Evolutionary conservation across 768 basidiomycete genomes (phyloP), one percentile per base, ranked within the genome.

Genomic region (Boletus subcaerulescens): DNA sequence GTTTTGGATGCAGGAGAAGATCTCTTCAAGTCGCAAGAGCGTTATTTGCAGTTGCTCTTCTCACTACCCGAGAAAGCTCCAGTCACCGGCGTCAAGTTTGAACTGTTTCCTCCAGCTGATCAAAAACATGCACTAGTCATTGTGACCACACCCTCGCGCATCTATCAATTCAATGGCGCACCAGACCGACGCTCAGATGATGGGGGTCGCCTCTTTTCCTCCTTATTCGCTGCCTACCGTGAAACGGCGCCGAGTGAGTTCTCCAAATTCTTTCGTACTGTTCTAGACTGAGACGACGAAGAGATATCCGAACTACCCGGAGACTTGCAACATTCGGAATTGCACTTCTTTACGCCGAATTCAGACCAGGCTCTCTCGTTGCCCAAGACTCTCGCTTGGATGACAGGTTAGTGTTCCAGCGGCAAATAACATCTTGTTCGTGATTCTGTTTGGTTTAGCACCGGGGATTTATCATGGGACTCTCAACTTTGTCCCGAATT

Each of bases 291-390:
- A 76, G 53, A 41, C 56, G 36, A 53, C 61, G 45, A 71, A 94
- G 93, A 93, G 74, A 93, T 95, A 57, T 80, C 93, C 32, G 96
- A 98, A 68, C 76, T 98, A 8, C 93, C 93, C 17, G 91, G 95
- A 47, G 80, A 87, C 55, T 70, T 83, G 52, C 78, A 82, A 49
- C 75, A 83, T 58, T 93, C 92, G 4, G 88, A 93, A 64, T 75
- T 98, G 22, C 87, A 90, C 56, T 86, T 92, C 59, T 95, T 80
- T 65, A 86, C 86, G 9, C 80, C 81, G 0, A 83, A 87, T 67
- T 76, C 89, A 18, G 83, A 83, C 60, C 84, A 89, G 71, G 81
- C 82, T 18, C 73, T 82, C 33, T 86, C 86, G 14, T 67, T 89
- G 31, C 89, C 93, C 1, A 86, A 79, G 62, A 78, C 76, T 24